These are phyloP conservation scores for Dictyostelium firmibasis DNA, from an alignment of 78 protist species.

Conservation along the genomic window DNA sequence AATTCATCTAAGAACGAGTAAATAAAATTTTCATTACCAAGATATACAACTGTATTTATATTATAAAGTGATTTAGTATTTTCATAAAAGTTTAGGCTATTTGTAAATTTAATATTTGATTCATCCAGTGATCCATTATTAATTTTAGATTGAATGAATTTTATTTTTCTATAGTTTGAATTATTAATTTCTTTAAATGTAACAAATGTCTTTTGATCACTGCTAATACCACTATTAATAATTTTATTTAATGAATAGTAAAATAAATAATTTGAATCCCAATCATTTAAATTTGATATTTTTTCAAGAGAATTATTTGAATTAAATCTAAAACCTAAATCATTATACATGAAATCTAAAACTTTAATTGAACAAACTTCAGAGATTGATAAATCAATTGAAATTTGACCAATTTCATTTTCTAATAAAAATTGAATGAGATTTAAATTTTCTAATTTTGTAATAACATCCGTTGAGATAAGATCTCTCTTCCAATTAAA, in stretches of 20 bases:
- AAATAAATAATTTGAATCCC: not conserved
- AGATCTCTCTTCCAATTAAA: not conserved
- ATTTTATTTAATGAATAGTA: not conserved
- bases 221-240: not conserved
- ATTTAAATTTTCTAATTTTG: not conserved
- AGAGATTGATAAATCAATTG: not conserved
- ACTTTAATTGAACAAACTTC: not conserved
- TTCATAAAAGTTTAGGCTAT: no score
- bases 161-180: no score
- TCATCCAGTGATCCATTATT: not conserved
- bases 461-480: not conserved
- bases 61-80: not conserved
- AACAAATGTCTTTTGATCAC: no score
- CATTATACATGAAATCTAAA: not conserved
- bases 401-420: not conserved
- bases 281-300: not conserved
- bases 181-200: no score
- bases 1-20: not conserved
- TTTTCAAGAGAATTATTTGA: not conserved
- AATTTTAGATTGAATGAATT: not conserved
- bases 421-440: not conserved
- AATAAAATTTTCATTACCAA: not conserved
- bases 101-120: not conserved
- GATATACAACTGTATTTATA: not conserved
- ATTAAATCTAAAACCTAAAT: not conserved